Base-by-base conservation (phyloP, 768 basidiomycete species). In the Tubosaeta sp. region DNA sequence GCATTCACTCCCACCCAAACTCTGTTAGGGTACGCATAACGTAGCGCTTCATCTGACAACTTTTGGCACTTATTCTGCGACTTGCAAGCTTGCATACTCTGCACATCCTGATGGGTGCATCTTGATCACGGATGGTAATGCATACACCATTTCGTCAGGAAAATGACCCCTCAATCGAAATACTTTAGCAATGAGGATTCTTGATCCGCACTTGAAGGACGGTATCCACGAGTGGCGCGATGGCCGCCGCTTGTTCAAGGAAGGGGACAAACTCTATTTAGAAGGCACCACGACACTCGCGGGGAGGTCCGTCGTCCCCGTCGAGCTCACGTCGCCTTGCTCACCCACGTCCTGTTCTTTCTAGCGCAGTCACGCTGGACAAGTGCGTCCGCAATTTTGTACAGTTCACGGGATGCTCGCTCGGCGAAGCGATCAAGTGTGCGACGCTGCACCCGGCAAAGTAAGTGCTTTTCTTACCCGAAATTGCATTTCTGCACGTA, bases 211-310 rank as follows among this genome's bases (percentile, higher is more conserved):
- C 60, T 78, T 94, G 17, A 76, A 79, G 42, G 91, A 95, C 61
- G 93, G 93, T 8, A 71, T 87, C 13, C 87, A 95, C 63, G 83
- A 87, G 60, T 95, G 93, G 91, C 84, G 93, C 14, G 88, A 90
- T 56, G 88, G 87, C 8, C 81, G 84, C 59, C 79, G 80, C 6
- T 83, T 94, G 62, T 77, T 88, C 52, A 93, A 94, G 67, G 81
- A 87, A 54, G 92, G 91, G 9, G 79, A 85, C 56, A 84, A 78
- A 64, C 79, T 95, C 34, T 89, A 84, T 65, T 72, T 95, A 12
- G 89, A 89, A 63, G 91, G 89, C 19, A 94, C 91, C 2, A 77
- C 83, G 53, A 95, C 92, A 1, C 82, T 95, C 50, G 93, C 93
- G 1, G 93, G 92, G 65, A 91, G 88, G 89, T 88, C 45, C 48